Evolutionary conservation across 805 yeast species (phyloP), one percentile per base, ranked within the genome.

Genomic region (Isabelozyma rhagii): DNA sequence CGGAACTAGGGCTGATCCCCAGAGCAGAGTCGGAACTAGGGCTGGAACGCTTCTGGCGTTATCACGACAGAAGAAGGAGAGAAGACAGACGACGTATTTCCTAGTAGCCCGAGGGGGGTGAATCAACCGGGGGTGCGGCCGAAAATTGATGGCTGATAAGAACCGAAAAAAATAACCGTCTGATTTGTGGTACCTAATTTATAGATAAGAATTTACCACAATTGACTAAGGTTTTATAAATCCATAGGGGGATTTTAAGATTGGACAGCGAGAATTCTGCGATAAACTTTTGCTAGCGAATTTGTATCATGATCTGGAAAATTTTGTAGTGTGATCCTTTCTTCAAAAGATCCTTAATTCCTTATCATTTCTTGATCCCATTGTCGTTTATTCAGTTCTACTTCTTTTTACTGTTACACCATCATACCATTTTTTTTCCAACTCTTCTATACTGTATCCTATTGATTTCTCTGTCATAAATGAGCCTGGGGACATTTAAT

Each of bases 401-500:
- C 44, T 42, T 34, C 44, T 18, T 21, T 21, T 21, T 21, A 21
- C 25, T 4, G 25, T 21, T 21, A 6, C 2, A 2, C 25, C 25
- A 21, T 21, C 2, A 15, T 21, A 21, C 1, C 25, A 5, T 21
- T 2, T 21, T 31, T 31, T 9, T 31, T 31, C 8, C 2, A 4
- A 31, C 8, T 31, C n/a, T 31, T 31, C 36, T 31, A 10, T 13
- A 1, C 36, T 13, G 2, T 31, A 9, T 31, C n/a, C 36, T 31
- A 10, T 31, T 31, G 5, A 10, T 31, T 31, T 31, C 8, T 10
- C n/a, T 31, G n/a, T 5, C n/a, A 31, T 10, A 5, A 10, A 31
- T 31, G 36, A 31, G 36, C 36, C 36, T 31, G 36, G 36, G 36
- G 36, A 29, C 18, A 9, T 58, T 46, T 44, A 60, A 62, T 43